Conservation (phyloP, 208 protist genomes). For the Trypanosoma boissoni region DNA sequence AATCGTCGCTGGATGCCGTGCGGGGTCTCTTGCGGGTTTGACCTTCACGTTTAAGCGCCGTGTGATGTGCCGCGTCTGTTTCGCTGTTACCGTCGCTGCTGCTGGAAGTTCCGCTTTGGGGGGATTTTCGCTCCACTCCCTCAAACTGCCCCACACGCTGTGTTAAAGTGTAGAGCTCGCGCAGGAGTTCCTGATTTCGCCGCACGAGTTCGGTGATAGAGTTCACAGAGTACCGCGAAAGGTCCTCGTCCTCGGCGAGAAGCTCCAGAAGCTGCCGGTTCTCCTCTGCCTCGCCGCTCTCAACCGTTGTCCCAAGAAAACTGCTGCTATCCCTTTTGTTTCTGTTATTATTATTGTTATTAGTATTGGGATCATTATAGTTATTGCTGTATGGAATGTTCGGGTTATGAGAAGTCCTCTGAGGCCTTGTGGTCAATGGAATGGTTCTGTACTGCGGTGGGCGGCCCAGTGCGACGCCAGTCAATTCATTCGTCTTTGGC, state of each 20-base stretch:
- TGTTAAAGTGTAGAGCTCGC: constrained; percentile 60
- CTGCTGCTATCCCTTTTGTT: constrained; percentile 7
- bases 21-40: not conserved
- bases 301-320: constrained; percentile 15
- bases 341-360: not conserved
- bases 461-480: constrained; percentile 52
- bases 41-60: not conserved
- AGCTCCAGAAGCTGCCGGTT: constrained; percentile 34
- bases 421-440: constrained; percentile 16
- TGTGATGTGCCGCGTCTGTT: not conserved
- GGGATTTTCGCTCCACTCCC: not conserved
- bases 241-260: constrained; percentile 53
- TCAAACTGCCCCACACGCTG: constrained; percentile 23
- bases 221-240: constrained; percentile 67
- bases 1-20: not conserved
- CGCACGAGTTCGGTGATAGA: constrained; percentile 56
- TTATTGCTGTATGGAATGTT: too few relatives aligned
- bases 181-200: constrained; percentile 75
- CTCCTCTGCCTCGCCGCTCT: constrained; percentile 35
- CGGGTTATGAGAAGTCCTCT: too few relatives aligned
- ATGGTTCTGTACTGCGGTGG: constrained; percentile 26
- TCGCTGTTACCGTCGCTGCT: constrained; percentile 10
- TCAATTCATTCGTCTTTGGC: constrained; percentile 54
- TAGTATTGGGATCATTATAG: not conserved
- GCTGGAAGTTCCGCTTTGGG: too few relatives aligned